Evolutionary conservation across 768 basidiomycete genomes (phyloP), one percentile per base, ranked within the genome.

Genomic region (Gautieria morchelliformis): DNA sequence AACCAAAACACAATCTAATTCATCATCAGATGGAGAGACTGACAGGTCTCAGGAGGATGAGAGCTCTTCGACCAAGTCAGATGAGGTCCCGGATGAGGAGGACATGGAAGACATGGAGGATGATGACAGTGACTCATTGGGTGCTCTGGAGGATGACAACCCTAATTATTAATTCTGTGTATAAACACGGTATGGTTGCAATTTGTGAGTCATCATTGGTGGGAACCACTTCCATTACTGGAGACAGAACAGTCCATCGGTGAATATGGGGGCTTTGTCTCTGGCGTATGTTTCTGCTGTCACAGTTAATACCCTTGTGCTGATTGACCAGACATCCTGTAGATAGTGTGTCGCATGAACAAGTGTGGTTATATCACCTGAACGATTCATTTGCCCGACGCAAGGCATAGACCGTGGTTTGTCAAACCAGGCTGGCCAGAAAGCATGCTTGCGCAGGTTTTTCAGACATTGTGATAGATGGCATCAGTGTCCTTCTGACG

Each of bases 381-480:
- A 2, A 44, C 42, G 40, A 41, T 37, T 14, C 51, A 19, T 7
- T 52, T n/a, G 1, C 1, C 7, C n/a, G 5, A 67, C 72, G 20
- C 48, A 64, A 0, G 80, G 83, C 4, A 62, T 81, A 14, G 79
- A 82, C 58, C 79, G 79, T 33, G 76, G 80, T 81, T 55, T 17
- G 69, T 52, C 20, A 58, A 24, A 45, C 30, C 2, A 37, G 35
- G 11, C 40, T 50, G 12, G n/a, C 5, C 20, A 41, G 33, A 11
- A 44, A 5, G 39, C 22, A 14, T 27, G 48, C n/a, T 12, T 56
- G 15, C 55, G 44, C 44, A n/a, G 53, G 24, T 44, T 35, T 17
- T 46, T 44, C 61, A 82, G 83, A 71, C 32, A 86, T 84, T 53
- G 76, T 83, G 3, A 75, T 75, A 35, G 83, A 84, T 63, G 83